Evolutionary conservation across 164 flowering plant genomes (phyloP).

Genomic region (Kalanchoe fedtschenkoi): DNA sequence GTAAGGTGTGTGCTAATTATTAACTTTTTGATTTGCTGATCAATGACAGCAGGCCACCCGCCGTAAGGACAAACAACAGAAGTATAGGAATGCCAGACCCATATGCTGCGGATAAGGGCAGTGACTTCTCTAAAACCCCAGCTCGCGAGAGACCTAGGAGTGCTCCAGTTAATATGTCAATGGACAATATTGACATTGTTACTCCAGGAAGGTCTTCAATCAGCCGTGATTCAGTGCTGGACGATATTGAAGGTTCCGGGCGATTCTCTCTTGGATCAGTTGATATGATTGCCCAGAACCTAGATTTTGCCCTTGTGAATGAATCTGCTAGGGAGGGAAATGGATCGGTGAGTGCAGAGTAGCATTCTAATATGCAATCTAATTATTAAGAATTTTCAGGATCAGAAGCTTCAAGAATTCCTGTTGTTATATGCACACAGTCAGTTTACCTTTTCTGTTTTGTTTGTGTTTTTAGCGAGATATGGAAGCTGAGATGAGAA

Average conservation of each 20-base stretch:
- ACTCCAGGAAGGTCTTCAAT: constrained; percentile 12
- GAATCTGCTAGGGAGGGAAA: not conserved
- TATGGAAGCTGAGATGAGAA: constrained; percentile 6
- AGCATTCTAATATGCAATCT: not conserved
- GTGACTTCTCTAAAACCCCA: constrained; percentile 10
- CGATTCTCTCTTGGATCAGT: constrained; percentile 17
- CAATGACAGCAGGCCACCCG: not conserved
- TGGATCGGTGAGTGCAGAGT: not conserved
- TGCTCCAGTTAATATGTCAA: constrained; percentile 12
- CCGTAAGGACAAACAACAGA: not conserved
- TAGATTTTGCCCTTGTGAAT: constrained; percentile 22
- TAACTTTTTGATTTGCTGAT: not conserved
- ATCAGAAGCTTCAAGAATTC: not conserved
- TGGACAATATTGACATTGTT: constrained; percentile 16
- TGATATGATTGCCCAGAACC: constrained; percentile 21
- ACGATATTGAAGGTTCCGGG: constrained; percentile 17
- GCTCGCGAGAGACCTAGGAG: constrained; percentile 14
- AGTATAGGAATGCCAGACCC: constrained; percentile 10
- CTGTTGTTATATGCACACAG: not conserved
- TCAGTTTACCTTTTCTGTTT: not conserved
- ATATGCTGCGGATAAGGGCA: constrained; percentile 10
- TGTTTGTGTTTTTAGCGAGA: constrained; percentile 2
- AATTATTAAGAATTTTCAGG: not conserved
- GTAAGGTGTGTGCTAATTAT: too few species aligned
- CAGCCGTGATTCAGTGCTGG: constrained; percentile 18